A percentile compares a stretch with the other conserved stretches of the same genome.
phyloP scores from a whole-genome alignment of 2,329 filamentous ascomycete genomes.

The Bipolaris bicolor region DNA sequence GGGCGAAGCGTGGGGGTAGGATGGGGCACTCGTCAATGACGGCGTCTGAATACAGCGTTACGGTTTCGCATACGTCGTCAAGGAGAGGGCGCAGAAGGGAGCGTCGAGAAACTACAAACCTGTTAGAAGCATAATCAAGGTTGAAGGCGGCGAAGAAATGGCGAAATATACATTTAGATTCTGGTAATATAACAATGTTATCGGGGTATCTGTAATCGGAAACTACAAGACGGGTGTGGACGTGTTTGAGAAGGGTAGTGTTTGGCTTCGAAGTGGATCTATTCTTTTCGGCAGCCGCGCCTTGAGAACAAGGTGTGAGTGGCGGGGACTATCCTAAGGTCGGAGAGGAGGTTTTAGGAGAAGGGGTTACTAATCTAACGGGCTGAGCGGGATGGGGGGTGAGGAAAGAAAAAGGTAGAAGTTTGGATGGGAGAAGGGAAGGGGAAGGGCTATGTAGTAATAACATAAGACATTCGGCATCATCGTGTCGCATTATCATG shows the following conservation, averaged over 20 bases:
- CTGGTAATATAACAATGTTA: background rate
- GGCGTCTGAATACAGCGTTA: background rate
- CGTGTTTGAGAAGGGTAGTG: constrained; percentile 2
- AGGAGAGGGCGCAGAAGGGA: background rate
- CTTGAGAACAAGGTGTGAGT: constrained; percentile 11
- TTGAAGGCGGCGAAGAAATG: background rate
- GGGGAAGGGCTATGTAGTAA: constrained; percentile 18
- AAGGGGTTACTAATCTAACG: constrained; percentile 12
- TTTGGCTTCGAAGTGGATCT: constrained; percentile 14
- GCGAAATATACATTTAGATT: background rate
- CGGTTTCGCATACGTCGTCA: background rate
- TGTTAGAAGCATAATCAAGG: background rate
- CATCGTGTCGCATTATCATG: constrained; percentile 21
- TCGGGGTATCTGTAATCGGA: constrained; percentile 1
- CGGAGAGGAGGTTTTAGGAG: constrained; percentile 3
- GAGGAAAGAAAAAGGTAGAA: constrained; percentile 4
- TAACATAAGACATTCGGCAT: constrained; percentile 22
- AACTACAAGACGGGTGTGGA: constrained; percentile 8
- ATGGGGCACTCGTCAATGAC: background rate
- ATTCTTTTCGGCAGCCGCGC: constrained; percentile 19
- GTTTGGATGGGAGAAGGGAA: constrained; percentile 7
- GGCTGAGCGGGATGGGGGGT: constrained; percentile 17
- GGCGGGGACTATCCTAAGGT: constrained; percentile 13
- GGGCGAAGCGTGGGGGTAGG: background rate
- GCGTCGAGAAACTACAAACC: background rate